Evolutionary conservation across 169 alveolate genomes (phyloP).

Genomic region (Blepharisma undulans): DNA sequence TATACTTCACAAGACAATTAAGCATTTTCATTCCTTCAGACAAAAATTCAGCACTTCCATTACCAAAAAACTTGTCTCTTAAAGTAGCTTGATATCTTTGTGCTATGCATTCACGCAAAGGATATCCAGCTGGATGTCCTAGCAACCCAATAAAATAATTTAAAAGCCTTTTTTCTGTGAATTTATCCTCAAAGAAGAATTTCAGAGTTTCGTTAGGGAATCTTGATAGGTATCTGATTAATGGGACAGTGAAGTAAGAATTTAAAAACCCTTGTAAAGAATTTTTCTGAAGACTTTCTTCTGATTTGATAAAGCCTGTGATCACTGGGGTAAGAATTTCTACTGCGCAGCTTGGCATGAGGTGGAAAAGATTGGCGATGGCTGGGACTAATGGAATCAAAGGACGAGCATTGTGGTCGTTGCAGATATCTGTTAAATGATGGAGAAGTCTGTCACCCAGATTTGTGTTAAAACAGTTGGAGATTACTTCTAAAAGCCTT

Average conservation of each 20-base stretch:
- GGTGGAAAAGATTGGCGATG: conserved; percentile 21
- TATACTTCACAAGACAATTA: conserved; percentile 9
- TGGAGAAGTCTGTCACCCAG: conserved; percentile 8
- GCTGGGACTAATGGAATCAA: conserved; percentile 3
- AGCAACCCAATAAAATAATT: not conserved
- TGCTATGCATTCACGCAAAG: not conserved
- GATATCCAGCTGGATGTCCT: conserved; percentile 16
- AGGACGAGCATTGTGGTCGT: not conserved
- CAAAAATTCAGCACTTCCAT: not conserved
- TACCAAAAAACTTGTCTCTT: not conserved
- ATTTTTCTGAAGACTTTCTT: conserved; percentile 23
- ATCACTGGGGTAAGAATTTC: conserved; percentile 15
- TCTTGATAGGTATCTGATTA: conserved; percentile 5
- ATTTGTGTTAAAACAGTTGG: conserved; percentile 34
- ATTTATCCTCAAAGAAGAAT: conserved; percentile 8
- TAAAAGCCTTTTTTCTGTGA: not conserved
- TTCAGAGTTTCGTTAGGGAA: conserved; percentile 29
- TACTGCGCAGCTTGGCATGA: conserved; percentile 29
- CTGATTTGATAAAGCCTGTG: conserved; percentile 23
- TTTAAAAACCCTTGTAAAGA: conserved; percentile 9
- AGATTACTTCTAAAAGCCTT: conserved; percentile 30
- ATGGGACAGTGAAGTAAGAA: conserved; percentile 10
- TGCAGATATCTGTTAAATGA: conserved; percentile 9
- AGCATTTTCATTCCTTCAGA: conserved; percentile 8
- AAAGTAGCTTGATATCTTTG: not conserved